Evolutionary conservation across 176 grass and related monocot species (phyloP).

Genomic region (Zoysia pacifica): DNA sequence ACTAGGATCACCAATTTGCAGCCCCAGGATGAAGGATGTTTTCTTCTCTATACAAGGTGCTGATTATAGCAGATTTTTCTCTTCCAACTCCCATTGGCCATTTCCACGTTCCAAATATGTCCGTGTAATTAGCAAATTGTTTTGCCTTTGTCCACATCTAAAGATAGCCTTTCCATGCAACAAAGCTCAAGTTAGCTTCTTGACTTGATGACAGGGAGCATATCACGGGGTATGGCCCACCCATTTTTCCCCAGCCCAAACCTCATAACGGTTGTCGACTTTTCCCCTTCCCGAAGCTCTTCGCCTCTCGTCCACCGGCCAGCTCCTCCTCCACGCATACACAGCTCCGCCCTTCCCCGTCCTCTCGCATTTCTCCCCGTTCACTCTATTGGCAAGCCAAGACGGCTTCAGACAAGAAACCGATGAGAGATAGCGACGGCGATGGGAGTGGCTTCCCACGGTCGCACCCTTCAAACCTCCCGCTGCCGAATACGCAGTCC

Average conservation of each 20-base stretch:
- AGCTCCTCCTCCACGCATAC: conserved; percentile 38
- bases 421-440: conserved; percentile 57
- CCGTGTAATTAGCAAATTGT: too few relatives aligned
- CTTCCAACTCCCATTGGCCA: too few relatives aligned
- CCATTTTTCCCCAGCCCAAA: not conserved
- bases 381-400: conserved; percentile 4
- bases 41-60: too few relatives aligned
- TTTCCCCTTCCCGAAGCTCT: conserved; percentile 48
- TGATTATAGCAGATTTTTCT: too few relatives aligned
- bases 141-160: too few relatives aligned
- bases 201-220: conserved; percentile 37
- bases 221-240: conserved; percentile 9
- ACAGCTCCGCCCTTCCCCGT: conserved; percentile 30
- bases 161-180: not conserved
- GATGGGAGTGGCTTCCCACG: conserved; percentile 53
- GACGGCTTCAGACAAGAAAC: conserved; percentile 26
- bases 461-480: conserved; percentile 54
- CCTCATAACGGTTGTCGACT: conserved; percentile 36
- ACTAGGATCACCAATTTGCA: too few relatives aligned
- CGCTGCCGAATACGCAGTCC: conserved; percentile 47
- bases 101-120: not conserved
- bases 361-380: conserved; percentile 43
- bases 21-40: too few relatives aligned
- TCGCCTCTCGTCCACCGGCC: conserved; percentile 34
- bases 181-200: not conserved